Conservation (phyloP, 2,329 filamentous ascomycete genomes). For the Microdochium trichocladiopsis region DNA sequence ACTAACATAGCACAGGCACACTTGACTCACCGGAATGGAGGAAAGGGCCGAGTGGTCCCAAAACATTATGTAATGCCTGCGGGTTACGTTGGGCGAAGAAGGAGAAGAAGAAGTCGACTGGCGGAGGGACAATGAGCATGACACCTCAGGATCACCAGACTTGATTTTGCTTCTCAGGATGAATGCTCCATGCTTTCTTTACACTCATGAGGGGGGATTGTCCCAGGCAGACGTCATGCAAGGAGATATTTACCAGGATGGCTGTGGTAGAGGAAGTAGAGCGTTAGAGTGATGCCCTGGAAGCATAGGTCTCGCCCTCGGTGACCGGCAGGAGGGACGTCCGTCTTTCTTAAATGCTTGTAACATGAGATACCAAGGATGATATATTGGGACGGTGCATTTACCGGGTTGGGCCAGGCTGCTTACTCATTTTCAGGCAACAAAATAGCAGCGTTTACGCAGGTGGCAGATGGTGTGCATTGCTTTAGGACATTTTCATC, state of each 20-base stretch:
- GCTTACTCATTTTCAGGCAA: too few species aligned
- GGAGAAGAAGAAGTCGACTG: slow-evolving; percentile 59
- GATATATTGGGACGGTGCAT: background rate
- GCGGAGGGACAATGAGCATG: background rate
- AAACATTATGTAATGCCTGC: slow-evolving; percentile 93
- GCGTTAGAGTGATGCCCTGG: too few species aligned
- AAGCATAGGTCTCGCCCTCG: too few species aligned
- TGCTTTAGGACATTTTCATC: too few species aligned
- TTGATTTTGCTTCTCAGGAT: background rate
- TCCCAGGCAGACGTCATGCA: too few species aligned
- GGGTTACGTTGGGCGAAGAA: slow-evolving; percentile 73
- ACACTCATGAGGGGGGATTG: too few species aligned
- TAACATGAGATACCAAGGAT: background rate
- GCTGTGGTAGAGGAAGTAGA: too few species aligned
- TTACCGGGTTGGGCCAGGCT: background rate
- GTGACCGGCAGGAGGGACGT: background rate
- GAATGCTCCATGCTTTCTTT: too few species aligned
- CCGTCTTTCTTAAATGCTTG: background rate
- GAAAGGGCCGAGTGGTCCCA: slow-evolving; percentile 86
- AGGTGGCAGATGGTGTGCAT: background rate
- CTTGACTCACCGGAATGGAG: slow-evolving; percentile 94
- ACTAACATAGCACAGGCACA: slow-evolving; percentile 44
- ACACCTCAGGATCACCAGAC: background rate
- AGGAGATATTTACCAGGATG: too few species aligned
- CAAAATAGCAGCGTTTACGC: too few species aligned